Base-by-base conservation (phyloP, 164 flowering plant genomes). In the Litsea cubeba region DNA sequence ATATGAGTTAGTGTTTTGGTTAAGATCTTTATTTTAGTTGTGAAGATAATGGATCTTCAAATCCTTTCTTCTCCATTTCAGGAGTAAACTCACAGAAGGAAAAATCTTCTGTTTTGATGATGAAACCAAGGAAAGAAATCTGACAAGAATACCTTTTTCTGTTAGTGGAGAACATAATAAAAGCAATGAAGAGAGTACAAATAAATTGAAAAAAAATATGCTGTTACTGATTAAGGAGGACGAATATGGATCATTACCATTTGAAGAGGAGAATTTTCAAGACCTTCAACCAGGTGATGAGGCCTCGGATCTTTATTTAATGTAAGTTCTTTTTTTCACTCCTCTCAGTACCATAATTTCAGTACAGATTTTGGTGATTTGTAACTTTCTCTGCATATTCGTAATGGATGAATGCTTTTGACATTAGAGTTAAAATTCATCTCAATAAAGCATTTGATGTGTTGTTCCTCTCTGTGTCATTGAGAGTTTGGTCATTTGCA, bases 271-370 rank as follows among this genome's bases (percentile, higher is more conserved):
- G 74, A 78, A 69, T 62, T 74, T 76, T 71, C 70, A 73, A 70
- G 75, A 12, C 14, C 62, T 58, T 57, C 80, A 65, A 50, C 74
- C 75, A 35, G 60, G 75, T 28, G 81, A 88, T 60, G 90, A 85
- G 74, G 65, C 78, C 66, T 82, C 84, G 30, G 81, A 85, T 76
- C 79, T 84, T 69, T 84, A 85, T 79, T 65, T 86, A 49, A 83
- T 86, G 90, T 88, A 77, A 83, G 69, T 17, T 30, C 35, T 17
- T n/a, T 57, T 23, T 75, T 40, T 40, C 11, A 40, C 46, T 40
- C 46, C 46, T 40, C 46, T 40, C 46, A 40, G 46, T 40, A 2
- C 32, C 3, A 2, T n/a, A 11, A 14, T 64, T 64, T 64, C 15
- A 22, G 17, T 8, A 26, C 6, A 26, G 67, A 23, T 64, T 64